phyloP scores from a whole-genome alignment of 192 early-diverging fungal genomes.

The Entrophospora sp. region DNA sequence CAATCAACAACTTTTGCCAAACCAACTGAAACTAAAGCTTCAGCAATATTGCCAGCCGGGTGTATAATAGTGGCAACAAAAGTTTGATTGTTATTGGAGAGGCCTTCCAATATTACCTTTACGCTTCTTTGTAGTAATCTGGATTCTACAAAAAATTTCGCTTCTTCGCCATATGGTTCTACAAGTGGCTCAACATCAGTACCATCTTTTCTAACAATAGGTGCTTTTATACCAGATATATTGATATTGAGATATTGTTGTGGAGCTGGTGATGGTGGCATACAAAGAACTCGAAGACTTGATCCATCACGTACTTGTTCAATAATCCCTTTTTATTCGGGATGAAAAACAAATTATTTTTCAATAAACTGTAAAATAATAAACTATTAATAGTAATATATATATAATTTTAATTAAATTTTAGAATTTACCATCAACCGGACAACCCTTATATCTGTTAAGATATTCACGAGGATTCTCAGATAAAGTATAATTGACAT shows the following conservation, averaged over 20 bases:
- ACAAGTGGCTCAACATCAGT: conserved; percentile 61
- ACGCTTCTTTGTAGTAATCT: conserved; percentile 89
- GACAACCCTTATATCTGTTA: conserved; percentile 68
- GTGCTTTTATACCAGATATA: conserved; percentile 80
- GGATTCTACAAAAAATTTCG: conserved; percentile 84
- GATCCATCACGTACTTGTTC: conserved; percentile 94
- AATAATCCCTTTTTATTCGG: conserved; percentile 67
- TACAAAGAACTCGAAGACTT: conserved; percentile 66
- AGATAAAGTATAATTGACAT: conserved; percentile 47
- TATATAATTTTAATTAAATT: too few relatives aligned
- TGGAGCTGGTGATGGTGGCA: conserved; percentile 43
- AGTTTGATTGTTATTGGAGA: conserved; percentile 51
- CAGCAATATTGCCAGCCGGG: conserved; percentile 88
- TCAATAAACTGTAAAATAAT: too few relatives aligned
- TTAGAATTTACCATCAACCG: conserved; percentile 69
- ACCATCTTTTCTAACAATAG: conserved; percentile 64
- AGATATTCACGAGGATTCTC: conserved; percentile 65
- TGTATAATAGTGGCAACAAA: conserved; percentile 75
- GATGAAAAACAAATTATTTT: too few relatives aligned
- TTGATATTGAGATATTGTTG: conserved; percentile 70
- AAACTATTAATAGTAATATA: too few relatives aligned
- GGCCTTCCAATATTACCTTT: conserved; percentile 71
- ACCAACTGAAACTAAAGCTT: conserved; percentile 70
- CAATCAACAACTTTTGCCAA: conserved; percentile 84
- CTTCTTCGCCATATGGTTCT: conserved; percentile 91